These are phyloP conservation scores for Noccaea caerulescens DNA, from an alignment of 345 rosid species.

Conservation along the genomic window DNA sequence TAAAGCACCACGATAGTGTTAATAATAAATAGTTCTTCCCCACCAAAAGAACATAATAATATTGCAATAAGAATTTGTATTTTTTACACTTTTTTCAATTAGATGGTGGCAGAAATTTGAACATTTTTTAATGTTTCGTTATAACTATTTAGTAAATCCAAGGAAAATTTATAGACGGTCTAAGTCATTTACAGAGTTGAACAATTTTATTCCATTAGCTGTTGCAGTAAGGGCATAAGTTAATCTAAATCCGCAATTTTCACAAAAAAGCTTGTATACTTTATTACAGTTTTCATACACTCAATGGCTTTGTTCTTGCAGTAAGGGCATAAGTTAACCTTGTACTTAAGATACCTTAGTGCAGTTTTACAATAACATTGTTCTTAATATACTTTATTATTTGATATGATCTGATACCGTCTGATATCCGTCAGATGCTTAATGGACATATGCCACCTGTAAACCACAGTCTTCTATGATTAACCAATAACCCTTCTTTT, in stretches of 20 bases:
- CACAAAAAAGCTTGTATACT: not conserved
- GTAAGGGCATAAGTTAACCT: too few relatives aligned
- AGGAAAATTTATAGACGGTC: not conserved
- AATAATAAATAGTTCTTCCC: not conserved
- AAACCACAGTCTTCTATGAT: conserved; percentile 9
- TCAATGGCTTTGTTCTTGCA: not conserved
- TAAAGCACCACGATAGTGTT: conserved; percentile 30
- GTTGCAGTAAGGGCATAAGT: not conserved
- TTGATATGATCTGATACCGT: not conserved
- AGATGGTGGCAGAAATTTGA: not conserved
- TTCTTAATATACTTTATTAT: too few relatives aligned
- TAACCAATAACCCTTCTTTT: conserved; percentile 28
- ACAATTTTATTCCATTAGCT: not conserved
- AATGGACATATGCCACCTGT: conserved; percentile 14
- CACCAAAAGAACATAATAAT: conserved; percentile 3
- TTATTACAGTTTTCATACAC: not conserved
- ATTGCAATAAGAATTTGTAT: not conserved
- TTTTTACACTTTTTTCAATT: not conserved
- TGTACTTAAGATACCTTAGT: too few relatives aligned
- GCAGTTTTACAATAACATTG: too few relatives aligned
- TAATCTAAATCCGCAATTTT: not conserved
- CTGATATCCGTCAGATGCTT: conserved; percentile 11
- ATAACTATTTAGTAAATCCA: not conserved
- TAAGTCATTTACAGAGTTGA: conserved; percentile 6
- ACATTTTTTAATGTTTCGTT: not conserved